phyloP scores from a whole-genome alignment of 345 rosid genomes.

The Iberis pinnata region DNA sequence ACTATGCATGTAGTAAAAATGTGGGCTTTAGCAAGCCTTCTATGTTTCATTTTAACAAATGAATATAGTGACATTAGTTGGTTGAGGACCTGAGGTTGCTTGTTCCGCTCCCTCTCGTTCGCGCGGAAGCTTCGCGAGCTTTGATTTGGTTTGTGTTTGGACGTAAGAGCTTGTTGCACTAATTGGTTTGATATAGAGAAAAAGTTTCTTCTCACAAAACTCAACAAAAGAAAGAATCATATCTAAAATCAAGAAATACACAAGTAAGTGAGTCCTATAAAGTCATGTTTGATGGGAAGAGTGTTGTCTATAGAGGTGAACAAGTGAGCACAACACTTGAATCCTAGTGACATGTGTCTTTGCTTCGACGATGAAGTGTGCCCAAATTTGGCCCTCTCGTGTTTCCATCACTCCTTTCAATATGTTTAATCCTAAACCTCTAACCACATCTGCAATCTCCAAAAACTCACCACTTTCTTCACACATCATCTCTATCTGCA shows the following conservation, averaged over 20 bases:
- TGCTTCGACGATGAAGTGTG: conserved; percentile 83
- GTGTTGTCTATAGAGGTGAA: conserved; percentile 51
- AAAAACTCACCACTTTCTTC: conserved; percentile 68
- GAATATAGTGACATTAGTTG: too few relatives aligned
- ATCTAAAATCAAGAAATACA: not conserved
- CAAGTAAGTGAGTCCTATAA: not conserved
- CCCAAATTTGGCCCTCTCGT: conserved; percentile 58
- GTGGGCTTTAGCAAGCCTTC: too few relatives aligned
- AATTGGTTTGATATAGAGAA: too few relatives aligned
- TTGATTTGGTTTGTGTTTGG: too few relatives aligned
- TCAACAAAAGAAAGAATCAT: not conserved
- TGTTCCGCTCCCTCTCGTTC: too few relatives aligned
- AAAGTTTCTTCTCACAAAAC: too few relatives aligned
- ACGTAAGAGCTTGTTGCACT: too few relatives aligned
- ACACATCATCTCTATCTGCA: conserved; percentile 93
- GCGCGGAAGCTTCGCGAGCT: too few relatives aligned
- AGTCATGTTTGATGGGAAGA: conserved; percentile 8
- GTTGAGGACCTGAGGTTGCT: too few relatives aligned
- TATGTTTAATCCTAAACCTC: conserved; percentile 66
- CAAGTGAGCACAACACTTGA: conserved; percentile 75
- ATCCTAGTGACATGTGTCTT: conserved; percentile 51
- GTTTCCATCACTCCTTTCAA: conserved; percentile 76
- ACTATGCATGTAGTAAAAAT: too few relatives aligned
- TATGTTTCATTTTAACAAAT: too few relatives aligned
- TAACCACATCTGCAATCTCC: conserved; percentile 69